Evolutionary conservation across 2,329 filamentous ascomycete genomes (phyloP).

Genomic region (Pseudocercospora pini-densiflorae): DNA sequence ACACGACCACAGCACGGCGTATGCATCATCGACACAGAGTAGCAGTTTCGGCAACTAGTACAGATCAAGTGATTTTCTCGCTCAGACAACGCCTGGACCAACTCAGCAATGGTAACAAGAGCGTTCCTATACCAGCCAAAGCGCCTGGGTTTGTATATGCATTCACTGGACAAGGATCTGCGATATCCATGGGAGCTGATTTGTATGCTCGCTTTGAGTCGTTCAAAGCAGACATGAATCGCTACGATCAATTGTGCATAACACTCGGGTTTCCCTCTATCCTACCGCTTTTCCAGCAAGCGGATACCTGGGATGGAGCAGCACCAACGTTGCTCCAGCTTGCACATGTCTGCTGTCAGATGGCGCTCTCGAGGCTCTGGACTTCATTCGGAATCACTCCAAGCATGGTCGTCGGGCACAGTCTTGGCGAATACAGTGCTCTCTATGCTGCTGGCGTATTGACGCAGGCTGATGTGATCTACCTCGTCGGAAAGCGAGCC

Average conservation of each 20-base stretch:
- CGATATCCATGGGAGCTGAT: constrained; percentile 34
- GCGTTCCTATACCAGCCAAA: constrained; percentile 11
- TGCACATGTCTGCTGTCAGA: constrained; percentile 46
- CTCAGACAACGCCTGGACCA: constrained; percentile 5
- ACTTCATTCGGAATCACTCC: constrained; percentile 37
- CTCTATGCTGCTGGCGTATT: constrained; percentile 43
- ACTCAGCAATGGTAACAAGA: constrained; percentile 4
- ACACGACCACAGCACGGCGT: constrained; percentile 36
- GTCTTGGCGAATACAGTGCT: constrained; percentile 48
- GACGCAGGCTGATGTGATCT: constrained; percentile 41
- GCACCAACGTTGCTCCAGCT: constrained; percentile 41
- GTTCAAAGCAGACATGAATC: constrained; percentile 40
- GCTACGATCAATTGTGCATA: constrained; percentile 37
- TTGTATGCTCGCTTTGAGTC: constrained; percentile 35
- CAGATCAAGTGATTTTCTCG: constrained; percentile 9
- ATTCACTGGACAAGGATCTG: constrained; percentile 46
- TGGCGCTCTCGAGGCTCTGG: constrained; percentile 43
- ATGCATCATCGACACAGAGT: constrained; percentile 29
- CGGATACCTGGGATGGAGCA: constrained; percentile 10
- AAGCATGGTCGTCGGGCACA: constrained; percentile 37
- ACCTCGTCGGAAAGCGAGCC: constrained; percentile 43
- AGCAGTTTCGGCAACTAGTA: constrained; percentile 9
- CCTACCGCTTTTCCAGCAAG: constrained; percentile 29
- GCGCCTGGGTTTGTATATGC: constrained; percentile 41
- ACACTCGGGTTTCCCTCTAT: constrained; percentile 40